Base-by-base conservation (phyloP, 768 basidiomycete genomes). In the Hypsizygus marmoreus region DNA sequence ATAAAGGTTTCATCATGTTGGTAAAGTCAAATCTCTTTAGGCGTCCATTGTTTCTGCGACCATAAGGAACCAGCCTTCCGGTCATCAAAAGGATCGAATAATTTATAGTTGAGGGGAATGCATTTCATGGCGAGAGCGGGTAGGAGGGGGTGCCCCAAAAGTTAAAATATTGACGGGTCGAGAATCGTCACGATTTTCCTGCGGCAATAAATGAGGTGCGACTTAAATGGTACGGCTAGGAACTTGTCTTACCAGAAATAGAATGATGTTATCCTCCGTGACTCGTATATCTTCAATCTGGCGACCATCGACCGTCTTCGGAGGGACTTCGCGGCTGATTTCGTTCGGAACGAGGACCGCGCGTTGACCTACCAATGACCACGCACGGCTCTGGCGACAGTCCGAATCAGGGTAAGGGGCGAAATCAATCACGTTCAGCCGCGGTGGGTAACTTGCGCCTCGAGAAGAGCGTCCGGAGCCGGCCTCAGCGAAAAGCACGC, bases 241-340 rank as follows among this genome's bases (percentile, higher is more conserved):
- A 20, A 1, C 6, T 23, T 28, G 17, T 66, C 78, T 35, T 59
- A 81, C 82, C 51, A 81, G 60, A 49, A 82, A 71, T 41, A 85
- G 57, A 42, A 82, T 64, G 14, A 84, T 70, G 44, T 82, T 81
- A 50, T 85, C 82, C 58, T 84, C 82, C 9, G 79, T 84, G 30
- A 74, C 73, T 30, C 72, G 67, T 44, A 82, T 64, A 59, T 72
- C 75, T 26, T 80, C 75, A 42, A 83, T 70, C 26, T 62, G 65
- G 38, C 72, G 64, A 7, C 71, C 66, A 46, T 75, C 69, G 2
- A 76, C 72, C 12, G 75, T 77, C 42, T 68, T 60, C 8, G 66
- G 49, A 7, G 79, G 72, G 20, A 81, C 62, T 8, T 69, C 69
- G 40, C 74, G 74, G 51, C 59, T 58, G 34, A 51, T 62, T 57